Evolutionary conservation across 805 yeast species (phyloP).

Genomic region (Starmerella etchellsii): DNA sequence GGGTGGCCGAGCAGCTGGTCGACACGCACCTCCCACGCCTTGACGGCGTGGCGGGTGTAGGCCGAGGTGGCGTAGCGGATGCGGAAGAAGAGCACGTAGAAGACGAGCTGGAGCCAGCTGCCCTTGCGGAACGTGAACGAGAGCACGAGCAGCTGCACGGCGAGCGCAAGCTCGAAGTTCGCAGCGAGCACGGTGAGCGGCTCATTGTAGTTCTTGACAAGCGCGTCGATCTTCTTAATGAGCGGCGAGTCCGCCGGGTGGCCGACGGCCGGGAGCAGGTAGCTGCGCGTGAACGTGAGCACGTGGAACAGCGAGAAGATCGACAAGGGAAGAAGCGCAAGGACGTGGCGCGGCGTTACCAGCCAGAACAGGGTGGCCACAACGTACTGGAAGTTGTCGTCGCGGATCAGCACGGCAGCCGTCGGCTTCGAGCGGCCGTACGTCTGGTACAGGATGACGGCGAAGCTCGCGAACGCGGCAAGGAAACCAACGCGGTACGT

Average conservation of each 20-base stretch:
- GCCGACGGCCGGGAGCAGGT: constrained; percentile 52
- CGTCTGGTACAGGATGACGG: constrained; percentile 58
- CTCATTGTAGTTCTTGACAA: constrained; percentile 46
- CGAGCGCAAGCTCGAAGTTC: constrained; percentile 38
- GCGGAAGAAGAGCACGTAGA: constrained; percentile 52
- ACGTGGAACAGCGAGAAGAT: constrained; percentile 74
- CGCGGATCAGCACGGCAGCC: constrained; percentile 25
- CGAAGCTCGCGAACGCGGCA: constrained; percentile 61
- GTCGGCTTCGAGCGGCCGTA: constrained; percentile 23
- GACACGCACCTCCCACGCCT: constrained; percentile 52
- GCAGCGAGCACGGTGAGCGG: constrained; percentile 47
- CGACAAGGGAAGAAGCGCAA: constrained; percentile 60
- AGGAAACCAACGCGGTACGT: constrained; percentile 50
- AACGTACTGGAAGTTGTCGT: constrained; percentile 68
- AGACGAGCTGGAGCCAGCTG: constrained; percentile 42
- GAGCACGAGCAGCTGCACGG: constrained; percentile 29
- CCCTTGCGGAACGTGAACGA: constrained; percentile 48
- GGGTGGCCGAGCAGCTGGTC: constrained; percentile 47
- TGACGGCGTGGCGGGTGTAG: constrained; percentile 55
- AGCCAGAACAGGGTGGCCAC: constrained; percentile 43
- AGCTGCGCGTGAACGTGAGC: constrained; percentile 52
- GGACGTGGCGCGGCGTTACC: constrained; percentile 44
- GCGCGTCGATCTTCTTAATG: constrained; percentile 29
- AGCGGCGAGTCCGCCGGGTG: constrained; percentile 23
- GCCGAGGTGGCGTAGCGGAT: constrained; percentile 64